Conservation (phyloP, 108 stramenopile species). For the Chaetoceros tenuissimus region DNA sequence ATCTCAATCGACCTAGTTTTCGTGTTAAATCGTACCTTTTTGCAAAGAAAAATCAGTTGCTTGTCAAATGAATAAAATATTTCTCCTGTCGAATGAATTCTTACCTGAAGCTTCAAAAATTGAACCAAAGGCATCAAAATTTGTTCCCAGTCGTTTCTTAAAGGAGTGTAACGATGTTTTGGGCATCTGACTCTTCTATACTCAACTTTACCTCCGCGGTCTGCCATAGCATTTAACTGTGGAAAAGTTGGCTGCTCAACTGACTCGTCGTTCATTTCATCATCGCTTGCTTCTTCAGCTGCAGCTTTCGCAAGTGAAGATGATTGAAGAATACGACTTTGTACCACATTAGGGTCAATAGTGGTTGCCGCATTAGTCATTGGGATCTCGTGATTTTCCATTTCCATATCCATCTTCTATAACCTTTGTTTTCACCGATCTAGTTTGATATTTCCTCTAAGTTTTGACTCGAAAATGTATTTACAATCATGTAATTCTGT, state of each 20-base stretch:
- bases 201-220: slow-evolving; percentile 63
- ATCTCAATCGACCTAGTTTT: slow-evolving; percentile 95
- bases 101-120: slow-evolving; percentile 90
- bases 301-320: slow-evolving; percentile 59
- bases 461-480: too few relatives aligned
- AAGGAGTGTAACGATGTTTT: slow-evolving; percentile 90
- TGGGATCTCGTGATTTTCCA: not conserved
- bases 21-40: slow-evolving; percentile 92
- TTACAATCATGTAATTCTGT: too few relatives aligned
- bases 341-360: slow-evolving; percentile 62
- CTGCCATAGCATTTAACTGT: slow-evolving; percentile 61
- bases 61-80: not conserved
- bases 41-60: not conserved
- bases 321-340: slow-evolving; percentile 72
- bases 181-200: slow-evolving; percentile 94
- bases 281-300: slow-evolving; percentile 9
- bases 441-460: too few relatives aligned
- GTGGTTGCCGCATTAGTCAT: slow-evolving; percentile 40
- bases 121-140: slow-evolving; percentile 91
- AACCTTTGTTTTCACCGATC: too few relatives aligned
- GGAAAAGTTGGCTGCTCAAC: slow-evolving; percentile 71
- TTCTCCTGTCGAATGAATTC: slow-evolving; percentile 35
- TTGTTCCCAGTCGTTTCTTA: slow-evolving; percentile 86
- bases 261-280: slow-evolving; percentile 25
- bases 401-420: not conserved